Percentiles rank a stretch among this genome's conserved stretches.
These are phyloP conservation scores for Sesbania bispinosa DNA, from an alignment of 306 rosid species.

Conservation along the genomic window DNA sequence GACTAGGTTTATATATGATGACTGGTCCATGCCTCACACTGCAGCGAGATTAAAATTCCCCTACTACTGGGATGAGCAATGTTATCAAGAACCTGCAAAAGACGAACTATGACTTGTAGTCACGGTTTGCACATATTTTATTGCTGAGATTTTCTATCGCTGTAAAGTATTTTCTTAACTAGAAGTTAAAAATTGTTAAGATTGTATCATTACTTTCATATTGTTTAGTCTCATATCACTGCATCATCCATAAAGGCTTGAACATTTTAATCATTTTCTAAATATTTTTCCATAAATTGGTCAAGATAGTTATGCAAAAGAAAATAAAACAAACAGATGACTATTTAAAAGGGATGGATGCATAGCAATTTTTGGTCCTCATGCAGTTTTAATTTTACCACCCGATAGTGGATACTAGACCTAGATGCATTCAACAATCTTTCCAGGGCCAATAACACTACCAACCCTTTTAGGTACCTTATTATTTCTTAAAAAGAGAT, in stretches of 20 bases:
- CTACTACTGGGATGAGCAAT: slow-evolving; percentile 73
- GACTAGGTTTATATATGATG: slow-evolving; percentile 70
- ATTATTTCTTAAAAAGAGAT: not conserved
- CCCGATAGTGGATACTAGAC: not conserved
- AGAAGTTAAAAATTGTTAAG: not conserved
- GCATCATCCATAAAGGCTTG: not conserved
- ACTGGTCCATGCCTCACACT: slow-evolving; percentile 88
- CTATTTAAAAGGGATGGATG: not conserved
- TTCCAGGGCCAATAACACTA: not conserved
- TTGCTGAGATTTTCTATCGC: not conserved
- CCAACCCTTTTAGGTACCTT: not conserved
- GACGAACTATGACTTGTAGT: slow-evolving; percentile 57
- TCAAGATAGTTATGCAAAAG: not conserved
- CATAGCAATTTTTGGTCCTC: not conserved
- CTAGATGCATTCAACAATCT: not conserved
- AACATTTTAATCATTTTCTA: not conserved
- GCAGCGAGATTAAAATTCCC: slow-evolving; percentile 86
- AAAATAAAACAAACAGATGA: not conserved
- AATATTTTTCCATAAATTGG: not conserved
- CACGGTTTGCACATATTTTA: slow-evolving; percentile 8
- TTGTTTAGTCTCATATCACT: not conserved
- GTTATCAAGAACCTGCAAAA: slow-evolving; percentile 50
- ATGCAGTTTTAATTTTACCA: not conserved
- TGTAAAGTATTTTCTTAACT: slow-evolving; percentile 9
- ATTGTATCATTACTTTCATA: not conserved